A percentile compares a stretch with the other conserved stretches of the same genome.
These are phyloP conservation scores for Aspergillus asperescens DNA, from an alignment of 495 filamentous ascomycete genomes.

Conservation along the genomic window DNA sequence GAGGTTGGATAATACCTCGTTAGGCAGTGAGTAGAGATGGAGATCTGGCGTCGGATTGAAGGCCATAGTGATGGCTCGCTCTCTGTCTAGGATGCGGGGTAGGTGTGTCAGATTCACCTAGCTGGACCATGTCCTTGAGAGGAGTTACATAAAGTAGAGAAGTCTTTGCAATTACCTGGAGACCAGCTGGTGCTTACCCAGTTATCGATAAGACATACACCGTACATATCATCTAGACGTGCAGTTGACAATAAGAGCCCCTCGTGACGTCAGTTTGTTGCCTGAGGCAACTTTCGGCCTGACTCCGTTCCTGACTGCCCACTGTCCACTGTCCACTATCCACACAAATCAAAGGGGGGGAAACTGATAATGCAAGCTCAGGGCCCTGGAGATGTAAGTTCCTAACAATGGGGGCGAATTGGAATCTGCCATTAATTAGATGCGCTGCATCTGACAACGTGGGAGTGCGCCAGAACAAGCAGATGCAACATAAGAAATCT, in stretches of 20 bases:
- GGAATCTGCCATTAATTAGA: too few species aligned
- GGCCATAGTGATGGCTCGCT: not conserved
- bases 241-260: not conserved
- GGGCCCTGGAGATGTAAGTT: too few species aligned
- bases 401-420: too few species aligned
- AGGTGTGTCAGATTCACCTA: not conserved
- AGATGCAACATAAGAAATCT: too few species aligned
- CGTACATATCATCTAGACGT: not conserved
- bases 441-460: too few species aligned
- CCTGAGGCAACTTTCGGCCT: not conserved
- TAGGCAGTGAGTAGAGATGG: conserved; percentile 43
- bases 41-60: not conserved
- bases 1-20: conserved; percentile 34
- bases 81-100: conserved; percentile 2
- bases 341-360: not conserved
- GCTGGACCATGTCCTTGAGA: not conserved
- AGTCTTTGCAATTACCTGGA: not conserved
- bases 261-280: conserved; percentile 8
- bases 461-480: not conserved
- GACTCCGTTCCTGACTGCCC: conserved; percentile 4
- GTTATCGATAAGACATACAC: not conserved
- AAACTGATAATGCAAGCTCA: too few species aligned
- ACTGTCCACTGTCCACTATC: not conserved
- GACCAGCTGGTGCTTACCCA: not conserved
- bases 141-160: not conserved